Evolutionary conservation across 768 basidiomycete genomes (phyloP).

Genomic region (Pleurotus tuber-regium): DNA sequence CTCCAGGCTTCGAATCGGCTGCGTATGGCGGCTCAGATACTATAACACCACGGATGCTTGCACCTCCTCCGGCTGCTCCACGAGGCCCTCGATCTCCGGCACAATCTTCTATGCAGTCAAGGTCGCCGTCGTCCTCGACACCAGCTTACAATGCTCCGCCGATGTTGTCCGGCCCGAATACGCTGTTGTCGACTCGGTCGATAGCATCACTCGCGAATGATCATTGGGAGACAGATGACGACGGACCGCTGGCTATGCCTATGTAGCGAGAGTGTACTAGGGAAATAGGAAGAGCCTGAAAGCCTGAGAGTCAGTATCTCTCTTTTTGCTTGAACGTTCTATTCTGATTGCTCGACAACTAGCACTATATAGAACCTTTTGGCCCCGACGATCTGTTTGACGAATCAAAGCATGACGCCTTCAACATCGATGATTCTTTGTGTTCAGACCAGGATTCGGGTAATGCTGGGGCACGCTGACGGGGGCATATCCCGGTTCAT

Average conservation of each 20-base stretch:
- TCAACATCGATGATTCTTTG: constrained; percentile 23
- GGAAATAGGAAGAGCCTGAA: constrained; percentile 63
- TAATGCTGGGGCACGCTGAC: constrained; percentile 41
- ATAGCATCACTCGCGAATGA: constrained; percentile 15
- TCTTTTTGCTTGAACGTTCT: neutral
- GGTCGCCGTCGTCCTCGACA: constrained; percentile 70
- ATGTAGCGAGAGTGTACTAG: constrained; percentile 88
- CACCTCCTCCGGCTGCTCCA: constrained; percentile 65
- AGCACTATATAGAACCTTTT: constrained; percentile 37
- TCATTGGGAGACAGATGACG: constrained; percentile 29
- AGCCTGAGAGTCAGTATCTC: constrained; percentile 40
- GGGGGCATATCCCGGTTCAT: constrained; percentile 48
- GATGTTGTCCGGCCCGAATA: constrained; percentile 8
- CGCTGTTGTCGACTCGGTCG: constrained; percentile 14
- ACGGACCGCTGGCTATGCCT: constrained; percentile 49
- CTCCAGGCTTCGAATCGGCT: constrained; percentile 10
- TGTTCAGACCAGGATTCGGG: constrained; percentile 41
- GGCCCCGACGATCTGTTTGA: constrained; percentile 59
- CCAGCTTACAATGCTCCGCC: constrained; percentile 17
- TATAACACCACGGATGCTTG: constrained; percentile 32
- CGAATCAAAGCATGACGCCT: constrained; percentile 34
- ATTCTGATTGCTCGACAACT: constrained; percentile 3
- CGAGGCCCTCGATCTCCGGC: constrained; percentile 69
- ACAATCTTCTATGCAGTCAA: constrained; percentile 43
- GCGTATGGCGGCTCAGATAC: constrained; percentile 13